phyloP scores from a whole-genome alignment of 306 rosid genomes.

The Carpinus fangiana region DNA sequence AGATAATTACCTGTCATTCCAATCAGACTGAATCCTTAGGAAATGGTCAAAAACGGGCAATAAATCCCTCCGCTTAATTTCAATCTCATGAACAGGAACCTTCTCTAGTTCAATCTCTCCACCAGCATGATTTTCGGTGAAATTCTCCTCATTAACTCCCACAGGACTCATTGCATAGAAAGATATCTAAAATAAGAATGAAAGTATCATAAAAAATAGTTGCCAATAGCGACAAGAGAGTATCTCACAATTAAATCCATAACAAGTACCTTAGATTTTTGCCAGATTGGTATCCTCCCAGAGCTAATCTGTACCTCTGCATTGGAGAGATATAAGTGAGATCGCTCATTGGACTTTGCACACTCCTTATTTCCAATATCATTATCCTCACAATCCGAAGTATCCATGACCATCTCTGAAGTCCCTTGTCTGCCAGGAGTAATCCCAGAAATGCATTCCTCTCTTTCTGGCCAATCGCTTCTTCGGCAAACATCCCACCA shows the following conservation, averaged over 20 bases:
- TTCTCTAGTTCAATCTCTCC: conserved; percentile 92
- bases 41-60: conserved; percentile 80
- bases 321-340: conserved; percentile 70
- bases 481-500: conserved; percentile 98
- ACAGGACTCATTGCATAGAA: conserved; percentile 57
- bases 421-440: conserved; percentile 45
- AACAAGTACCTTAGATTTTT: conserved; percentile 68
- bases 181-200: conserved; percentile 53
- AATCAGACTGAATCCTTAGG: conserved; percentile 57
- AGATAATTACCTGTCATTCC: conserved; percentile 74
- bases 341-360: conserved; percentile 42
- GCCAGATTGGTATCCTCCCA: conserved; percentile 91
- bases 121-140: conserved; percentile 29
- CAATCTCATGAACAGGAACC: conserved; percentile 62
- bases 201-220: conserved; percentile 30
- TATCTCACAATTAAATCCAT: conserved; percentile 26
- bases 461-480: conserved; percentile 86
- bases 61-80: conserved; percentile 76
- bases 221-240: conserved; percentile 21
- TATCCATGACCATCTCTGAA: conserved; percentile 45
- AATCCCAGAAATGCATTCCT: conserved; percentile 57
- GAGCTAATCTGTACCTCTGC: conserved; percentile 86
- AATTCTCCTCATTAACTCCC: conserved; percentile 47
- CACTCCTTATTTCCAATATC: conserved; percentile 44
- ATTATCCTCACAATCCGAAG: conserved; percentile 51